phyloP scores from a whole-genome alignment of 2,329 filamentous ascomycete genomes.

The Penicillium sumatraense region DNA sequence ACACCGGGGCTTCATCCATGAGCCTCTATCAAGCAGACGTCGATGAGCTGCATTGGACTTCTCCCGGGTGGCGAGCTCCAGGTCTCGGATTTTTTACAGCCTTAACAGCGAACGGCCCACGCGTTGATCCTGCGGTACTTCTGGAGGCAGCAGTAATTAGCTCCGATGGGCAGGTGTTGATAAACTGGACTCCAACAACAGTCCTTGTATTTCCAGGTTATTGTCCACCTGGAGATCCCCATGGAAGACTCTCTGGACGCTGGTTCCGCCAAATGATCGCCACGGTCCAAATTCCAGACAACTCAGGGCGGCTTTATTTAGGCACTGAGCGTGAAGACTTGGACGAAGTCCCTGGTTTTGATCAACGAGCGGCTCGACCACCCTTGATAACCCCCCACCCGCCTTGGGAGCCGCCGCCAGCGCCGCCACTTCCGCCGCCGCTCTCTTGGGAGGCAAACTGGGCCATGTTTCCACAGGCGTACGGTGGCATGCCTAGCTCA shows the following conservation, averaged over 20 bases:
- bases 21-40: not conserved
- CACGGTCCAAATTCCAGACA: not conserved
- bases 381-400: not conserved
- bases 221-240: too few species aligned
- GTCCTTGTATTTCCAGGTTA: not conserved
- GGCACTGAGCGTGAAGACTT: not conserved
- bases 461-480: too few species aligned
- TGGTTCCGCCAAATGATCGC: not conserved
- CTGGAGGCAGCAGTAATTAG: not conserved
- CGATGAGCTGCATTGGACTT: not conserved
- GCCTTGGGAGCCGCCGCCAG: not conserved
- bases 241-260: not conserved
- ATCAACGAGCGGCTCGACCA: not conserved
- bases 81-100: not conserved
- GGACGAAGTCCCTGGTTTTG: not conserved
- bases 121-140: not conserved
- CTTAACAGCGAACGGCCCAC: not conserved
- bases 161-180: not conserved
- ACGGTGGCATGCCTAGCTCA: too few species aligned
- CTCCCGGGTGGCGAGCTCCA: not conserved
- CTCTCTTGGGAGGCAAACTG: not conserved
- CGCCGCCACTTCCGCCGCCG: not conserved
- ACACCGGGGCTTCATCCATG: not conserved
- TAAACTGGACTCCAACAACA: not conserved
- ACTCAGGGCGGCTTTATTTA: not conserved